Conservation (phyloP, 345 rosid species). For the Brassica rapa region DNA sequence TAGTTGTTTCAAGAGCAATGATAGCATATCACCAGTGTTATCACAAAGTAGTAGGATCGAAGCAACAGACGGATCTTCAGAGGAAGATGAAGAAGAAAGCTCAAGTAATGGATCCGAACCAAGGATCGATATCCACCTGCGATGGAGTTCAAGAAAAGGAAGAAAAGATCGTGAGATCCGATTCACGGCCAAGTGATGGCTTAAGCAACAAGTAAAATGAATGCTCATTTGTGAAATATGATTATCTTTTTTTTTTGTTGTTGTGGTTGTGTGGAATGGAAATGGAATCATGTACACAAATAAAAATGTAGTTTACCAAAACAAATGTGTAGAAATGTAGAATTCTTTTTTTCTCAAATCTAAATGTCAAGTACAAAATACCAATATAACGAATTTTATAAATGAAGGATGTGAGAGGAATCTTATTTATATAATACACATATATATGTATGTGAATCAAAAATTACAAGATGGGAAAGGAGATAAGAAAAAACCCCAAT, state of each 20-base stretch:
- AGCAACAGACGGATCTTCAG: not conserved
- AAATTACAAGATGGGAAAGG: too few relatives aligned
- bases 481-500: too few relatives aligned
- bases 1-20: not conserved
- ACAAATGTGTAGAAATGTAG: not conserved
- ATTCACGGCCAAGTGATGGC: not conserved
- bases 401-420: not conserved
- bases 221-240: not conserved
- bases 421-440: too few relatives aligned
- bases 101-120: slow-evolving; percentile 13
- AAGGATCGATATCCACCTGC: slow-evolving; percentile 24
- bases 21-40: not conserved
- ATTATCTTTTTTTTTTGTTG: not conserved
- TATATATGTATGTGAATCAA: too few relatives aligned
- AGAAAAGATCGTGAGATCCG: slow-evolving; percentile 8
- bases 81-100: not conserved
- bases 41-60: not conserved
- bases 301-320: too few relatives aligned
- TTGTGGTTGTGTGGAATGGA: not conserved
- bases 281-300: not conserved
- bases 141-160: slow-evolving; percentile 19
- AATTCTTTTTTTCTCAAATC: not conserved
- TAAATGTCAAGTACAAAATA: not conserved
- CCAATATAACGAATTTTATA: not conserved
- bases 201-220: not conserved